Percentiles rank a stretch among this genome's conserved stretches.
These are phyloP conservation scores for Phytopythium kandeliae DNA, from an alignment of 352 stramenopile species.

Conservation along the genomic window DNA sequence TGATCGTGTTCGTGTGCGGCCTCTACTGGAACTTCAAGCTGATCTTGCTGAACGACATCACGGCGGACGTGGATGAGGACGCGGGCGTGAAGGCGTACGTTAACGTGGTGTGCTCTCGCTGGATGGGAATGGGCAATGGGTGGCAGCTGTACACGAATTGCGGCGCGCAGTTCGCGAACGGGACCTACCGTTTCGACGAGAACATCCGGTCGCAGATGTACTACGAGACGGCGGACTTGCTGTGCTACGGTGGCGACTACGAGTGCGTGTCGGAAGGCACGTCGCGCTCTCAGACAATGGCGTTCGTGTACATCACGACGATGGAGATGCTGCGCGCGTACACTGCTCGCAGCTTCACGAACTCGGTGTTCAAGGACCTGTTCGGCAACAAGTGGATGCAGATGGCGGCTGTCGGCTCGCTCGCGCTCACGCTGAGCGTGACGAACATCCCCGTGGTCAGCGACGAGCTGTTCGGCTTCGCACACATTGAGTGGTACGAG, in stretches of 20 bases:
- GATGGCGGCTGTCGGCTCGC: constrained; percentile 11
- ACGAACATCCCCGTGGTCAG: constrained; percentile 40
- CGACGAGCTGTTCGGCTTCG: constrained; percentile 47
- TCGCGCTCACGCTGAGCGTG: constrained; percentile 30
- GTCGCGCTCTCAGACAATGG: constrained; percentile 30
- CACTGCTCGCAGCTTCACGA: constrained; percentile 27
- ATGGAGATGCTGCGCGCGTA: constrained; percentile 29
- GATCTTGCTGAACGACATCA: constrained; percentile 52
- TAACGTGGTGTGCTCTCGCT: constrained; percentile 50
- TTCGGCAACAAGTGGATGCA: constrained; percentile 26
- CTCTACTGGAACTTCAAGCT: constrained; percentile 71
- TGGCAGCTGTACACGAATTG: constrained; percentile 54
- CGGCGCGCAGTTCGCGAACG: constrained; percentile 19
- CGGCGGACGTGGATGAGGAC: constrained; percentile 27
- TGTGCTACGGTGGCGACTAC: constrained; percentile 45
- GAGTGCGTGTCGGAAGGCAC: constrained; percentile 61
- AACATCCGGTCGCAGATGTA: constrained; percentile 19
- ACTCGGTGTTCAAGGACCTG: constrained; percentile 15
- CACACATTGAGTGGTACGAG: constrained; percentile 36
- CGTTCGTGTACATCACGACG: constrained; percentile 22
- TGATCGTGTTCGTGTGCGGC: constrained; percentile 56
- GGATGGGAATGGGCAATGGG: constrained; percentile 36
- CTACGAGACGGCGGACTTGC: constrained; percentile 35
- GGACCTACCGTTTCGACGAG: constrained; percentile 34
- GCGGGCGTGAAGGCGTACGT: constrained; percentile 27